Percentiles rank a stretch among this genome's conserved stretches.
phyloP scores from a whole-genome alignment of 768 basidiomycete species.

The Xerocomus spinulosus region DNA sequence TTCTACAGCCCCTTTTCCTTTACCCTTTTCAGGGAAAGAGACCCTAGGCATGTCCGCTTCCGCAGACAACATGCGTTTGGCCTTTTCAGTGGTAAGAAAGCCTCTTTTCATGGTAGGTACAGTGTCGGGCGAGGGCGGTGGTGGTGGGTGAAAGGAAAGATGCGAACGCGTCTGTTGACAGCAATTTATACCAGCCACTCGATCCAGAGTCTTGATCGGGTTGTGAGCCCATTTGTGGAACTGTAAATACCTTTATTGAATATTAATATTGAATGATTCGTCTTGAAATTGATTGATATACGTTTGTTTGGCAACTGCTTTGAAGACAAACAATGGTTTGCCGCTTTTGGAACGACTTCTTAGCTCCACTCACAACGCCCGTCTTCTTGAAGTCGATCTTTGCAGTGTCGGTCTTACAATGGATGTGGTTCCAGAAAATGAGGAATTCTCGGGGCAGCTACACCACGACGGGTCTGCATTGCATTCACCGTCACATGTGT shows the following conservation, averaged over 20 bases:
- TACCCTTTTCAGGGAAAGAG: not conserved
- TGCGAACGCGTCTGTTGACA: not conserved
- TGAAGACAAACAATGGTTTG: conserved; percentile 16
- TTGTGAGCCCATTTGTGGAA: too few relatives aligned
- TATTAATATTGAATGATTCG: too few relatives aligned
- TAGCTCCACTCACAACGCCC: not conserved
- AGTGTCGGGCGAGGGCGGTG: too few relatives aligned
- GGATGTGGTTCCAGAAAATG: conserved; percentile 14
- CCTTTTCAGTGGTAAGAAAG: conserved; percentile 20
- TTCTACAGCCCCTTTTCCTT: conserved; percentile 1
- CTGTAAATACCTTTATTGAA: too few relatives aligned
- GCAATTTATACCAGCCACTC: too few relatives aligned
- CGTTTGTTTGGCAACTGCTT: conserved; percentile 9
- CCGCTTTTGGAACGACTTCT: conserved; percentile 5
- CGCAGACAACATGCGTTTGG: conserved; percentile 21
- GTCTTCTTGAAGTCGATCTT: not conserved
- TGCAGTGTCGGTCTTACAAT: conserved; percentile 6
- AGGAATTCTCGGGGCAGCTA: conserved; percentile 1
- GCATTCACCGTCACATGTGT: conserved; percentile 6
- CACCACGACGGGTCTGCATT: conserved; percentile 13
- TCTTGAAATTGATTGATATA: too few relatives aligned
- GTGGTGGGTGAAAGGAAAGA: not conserved
- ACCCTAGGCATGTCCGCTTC: conserved; percentile 18
- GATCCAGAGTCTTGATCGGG: too few relatives aligned
- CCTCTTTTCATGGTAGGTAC: conserved; percentile 26